Evolutionary conservation across 2,329 filamentous ascomycete genomes (phyloP), one percentile per base, ranked within the genome.

Genomic region (Remersonia thermophila): DNA sequence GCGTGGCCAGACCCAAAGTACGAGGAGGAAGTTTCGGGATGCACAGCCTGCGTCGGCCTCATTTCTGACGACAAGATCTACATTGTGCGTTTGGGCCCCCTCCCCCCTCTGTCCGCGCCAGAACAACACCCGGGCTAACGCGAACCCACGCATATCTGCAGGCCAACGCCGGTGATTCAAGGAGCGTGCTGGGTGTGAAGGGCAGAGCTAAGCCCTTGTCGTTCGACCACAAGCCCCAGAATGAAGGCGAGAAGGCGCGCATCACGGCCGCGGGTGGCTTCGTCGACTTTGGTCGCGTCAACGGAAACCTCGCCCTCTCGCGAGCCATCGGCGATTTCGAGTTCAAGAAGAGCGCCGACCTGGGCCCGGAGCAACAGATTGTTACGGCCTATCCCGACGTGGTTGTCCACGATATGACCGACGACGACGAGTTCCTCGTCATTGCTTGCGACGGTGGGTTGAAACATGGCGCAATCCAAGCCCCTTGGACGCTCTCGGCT

Each of bases 181-280:
- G 91, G 67, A 84, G 81, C 55, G 91, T 98, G 17, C 65, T 98
- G 47, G 91, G 91, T 51, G 85, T 98, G 54, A 98, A 96, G 67
- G 91, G 91, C 47, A 77, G 91, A 52, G 91, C 91, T 49, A 98
- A 96, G 67, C 91, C 91, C 35, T 71, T 98, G 42, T 98, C 91
- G n/a, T 93, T 93, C 56, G 91, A 98, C 59, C 91, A 98, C 70
- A 98, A 98, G 66, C 91, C 91, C 29, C 87, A 95, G 60, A 95
- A 96, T 51, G 91, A 98, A 73, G 84, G 78, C 57, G 91, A 98
- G 65, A 96, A 94, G 63, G 87, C 87, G 47, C 78, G 91, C 54
- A 98, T 98, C 54, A 89, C 79, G 53, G 87, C 89, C 39, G 91
- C 91, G 30, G 91, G 91, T 57, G 91, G 91, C 33, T 96, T 96